Base-by-base conservation (phyloP, 192 early-diverging fungal genomes). In the Chytriomyces sp. region DNA sequence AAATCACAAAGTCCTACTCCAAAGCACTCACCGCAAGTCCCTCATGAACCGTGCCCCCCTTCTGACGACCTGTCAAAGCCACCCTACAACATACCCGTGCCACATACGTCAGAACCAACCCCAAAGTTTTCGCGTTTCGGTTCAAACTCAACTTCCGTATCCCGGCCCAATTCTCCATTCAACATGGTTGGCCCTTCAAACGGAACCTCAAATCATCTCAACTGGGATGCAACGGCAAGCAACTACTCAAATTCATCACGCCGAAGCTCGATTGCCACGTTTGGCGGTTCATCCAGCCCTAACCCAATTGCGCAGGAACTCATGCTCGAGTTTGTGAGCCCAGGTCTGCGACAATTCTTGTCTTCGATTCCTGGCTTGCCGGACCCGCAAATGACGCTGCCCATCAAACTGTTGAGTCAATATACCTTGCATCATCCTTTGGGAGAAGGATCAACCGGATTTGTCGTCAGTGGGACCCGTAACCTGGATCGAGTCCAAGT, bases 401-500 rank as follows among this genome's bases (percentile, higher is more conserved):
- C 73, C 20, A 20, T 46, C 9, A 50, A 50, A 43, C 63, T 75
- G 23, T n/a, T 66, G 6, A 10, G 24, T 35, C 13, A 9, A 28
- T 75, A 75, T 35, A 9, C 6, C 11, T 28, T 75, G 28, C 64
- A 50, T 53, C 23, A 26, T 35, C 60, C 73, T 11, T 57, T 75
- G 5, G 73, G 73, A 7, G 62, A 75, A 75, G 73, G 73, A 45
- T 61, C 73, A 10, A 75, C 73, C 18, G 73, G 73, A 9, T 75
- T 75, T 75, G 73, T 75, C 5, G 73, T 48, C 16, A 24, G 16
- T n/a, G 73, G 18, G 48, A 65, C 49, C 10, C 61, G 73, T 1
- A 47, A 46, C 18, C 80, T 86, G 72, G 89, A 92, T 75, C 76
- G 72, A 9, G 71, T 79, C 59, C 65, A 82, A 66, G 89, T 91